These are phyloP conservation scores for Beauveria sp. DNA, from an alignment of 2,329 filamentous ascomycete species.

Conservation along the genomic window DNA sequence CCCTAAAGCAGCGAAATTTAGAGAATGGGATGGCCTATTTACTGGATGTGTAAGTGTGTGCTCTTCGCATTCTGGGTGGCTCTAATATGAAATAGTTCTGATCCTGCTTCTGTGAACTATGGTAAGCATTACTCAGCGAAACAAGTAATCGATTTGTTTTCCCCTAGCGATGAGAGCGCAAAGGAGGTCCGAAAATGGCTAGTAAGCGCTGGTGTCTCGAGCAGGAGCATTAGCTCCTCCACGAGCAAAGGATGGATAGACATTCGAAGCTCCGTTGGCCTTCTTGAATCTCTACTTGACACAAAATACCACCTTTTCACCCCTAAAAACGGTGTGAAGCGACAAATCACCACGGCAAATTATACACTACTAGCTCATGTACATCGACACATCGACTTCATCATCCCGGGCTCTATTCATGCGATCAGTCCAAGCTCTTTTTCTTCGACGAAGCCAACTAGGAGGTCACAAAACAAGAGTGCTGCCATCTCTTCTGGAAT, in stretches of 20 bases:
- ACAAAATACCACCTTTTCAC: slow-evolving; percentile 44
- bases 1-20: too few relatives aligned
- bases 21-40: too few relatives aligned
- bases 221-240: slow-evolving; percentile 38
- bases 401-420: too few relatives aligned
- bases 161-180: slow-evolving; percentile 31
- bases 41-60: too few relatives aligned
- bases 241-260: slow-evolving; percentile 39
- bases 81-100: neutral
- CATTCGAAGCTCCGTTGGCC: slow-evolving; percentile 9
- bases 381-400: too few relatives aligned
- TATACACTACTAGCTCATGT: too few relatives aligned
- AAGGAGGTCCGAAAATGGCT: slow-evolving; percentile 47
- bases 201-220: slow-evolving; percentile 38
- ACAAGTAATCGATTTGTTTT: neutral
- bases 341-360: too few relatives aligned
- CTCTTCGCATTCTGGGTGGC: too few relatives aligned
- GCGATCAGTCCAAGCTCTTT: too few relatives aligned
- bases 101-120: neutral
- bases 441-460: too few relatives aligned
- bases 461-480: too few relatives aligned
- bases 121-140: neutral
- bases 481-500: too few relatives aligned
- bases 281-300: slow-evolving; percentile 40
- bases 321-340: neutral